Evolutionary conservation across 2,329 filamentous ascomycete species (phyloP).

Genomic region (Hymenoscyphus scutula): DNA sequence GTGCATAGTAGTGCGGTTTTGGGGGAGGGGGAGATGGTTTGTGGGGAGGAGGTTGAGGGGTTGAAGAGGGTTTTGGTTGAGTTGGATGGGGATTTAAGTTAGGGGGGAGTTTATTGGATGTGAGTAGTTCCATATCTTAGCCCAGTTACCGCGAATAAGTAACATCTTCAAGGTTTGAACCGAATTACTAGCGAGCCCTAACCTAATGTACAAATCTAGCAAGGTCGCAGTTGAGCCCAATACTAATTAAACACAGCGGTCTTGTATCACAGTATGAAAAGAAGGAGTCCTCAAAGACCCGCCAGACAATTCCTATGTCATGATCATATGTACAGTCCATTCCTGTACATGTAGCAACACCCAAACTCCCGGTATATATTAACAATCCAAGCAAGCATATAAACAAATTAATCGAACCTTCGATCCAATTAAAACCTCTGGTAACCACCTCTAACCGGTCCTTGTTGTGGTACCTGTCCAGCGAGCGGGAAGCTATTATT

Average conservation of each 20-base stretch:
- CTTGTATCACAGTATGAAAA: not conserved
- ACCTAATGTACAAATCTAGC: not conserved
- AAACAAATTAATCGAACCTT: not conserved
- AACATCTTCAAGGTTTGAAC: not conserved
- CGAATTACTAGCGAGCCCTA: not conserved
- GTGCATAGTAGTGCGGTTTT: slow-evolving; percentile 46
- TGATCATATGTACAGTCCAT: slow-evolving; percentile 3
- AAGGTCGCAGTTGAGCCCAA: no score
- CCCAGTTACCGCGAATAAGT: not conserved
- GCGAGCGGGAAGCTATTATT: not conserved
- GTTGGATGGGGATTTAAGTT: not conserved
- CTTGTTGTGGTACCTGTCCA: not conserved
- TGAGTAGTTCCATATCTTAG: not conserved
- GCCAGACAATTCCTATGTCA: not conserved
- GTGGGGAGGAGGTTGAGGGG: slow-evolving; percentile 24
- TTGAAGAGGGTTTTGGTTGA: slow-evolving; percentile 15
- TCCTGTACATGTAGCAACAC: not conserved
- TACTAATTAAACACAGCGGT: not conserved
- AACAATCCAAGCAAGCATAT: slow-evolving; percentile 1
- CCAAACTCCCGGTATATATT: slow-evolving; percentile 1
- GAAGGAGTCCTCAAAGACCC: not conserved
- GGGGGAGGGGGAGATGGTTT: slow-evolving; percentile 34
- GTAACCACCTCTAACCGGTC: not conserved
- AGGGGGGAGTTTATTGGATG: not conserved
- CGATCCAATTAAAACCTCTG: slow-evolving; percentile 6